Conservation (phyloP, 257 asterid species). For the Anisodus tanguticus region DNA sequence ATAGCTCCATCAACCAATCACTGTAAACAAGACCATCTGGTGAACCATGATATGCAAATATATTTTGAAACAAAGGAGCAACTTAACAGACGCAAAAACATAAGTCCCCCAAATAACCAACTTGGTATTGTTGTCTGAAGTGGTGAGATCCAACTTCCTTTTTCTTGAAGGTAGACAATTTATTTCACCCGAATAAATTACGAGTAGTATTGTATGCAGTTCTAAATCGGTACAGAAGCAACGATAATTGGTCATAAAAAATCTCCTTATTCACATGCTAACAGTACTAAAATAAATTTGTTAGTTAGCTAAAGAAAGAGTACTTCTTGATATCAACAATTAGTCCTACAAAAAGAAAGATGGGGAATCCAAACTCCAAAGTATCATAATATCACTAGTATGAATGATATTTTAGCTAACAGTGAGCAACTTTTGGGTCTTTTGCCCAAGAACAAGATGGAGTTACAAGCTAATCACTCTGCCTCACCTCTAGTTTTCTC, state of each 20-base stretch:
- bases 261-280: background rate
- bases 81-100: background rate
- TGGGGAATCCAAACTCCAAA: conserved; percentile 5
- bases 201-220: background rate
- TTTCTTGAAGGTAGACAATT: background rate
- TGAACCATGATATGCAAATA: background rate
- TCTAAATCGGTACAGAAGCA: background rate
- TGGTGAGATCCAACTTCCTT: background rate
- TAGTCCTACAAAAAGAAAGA: background rate
- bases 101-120: background rate
- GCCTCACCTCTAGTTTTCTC: background rate
- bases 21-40: background rate
- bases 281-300: background rate
- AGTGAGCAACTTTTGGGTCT: background rate
- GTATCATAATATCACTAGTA: background rate
- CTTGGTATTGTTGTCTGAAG: background rate
- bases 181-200: background rate
- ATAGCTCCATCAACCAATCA: background rate
- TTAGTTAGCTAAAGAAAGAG: background rate
- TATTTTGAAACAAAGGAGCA: background rate
- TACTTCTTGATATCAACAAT: background rate
- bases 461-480: conserved; percentile 17
- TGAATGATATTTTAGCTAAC: background rate
- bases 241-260: background rate
- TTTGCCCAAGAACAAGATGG: background rate